Percentiles rank a stretch among this genome's conserved stretches.
Conservation (phyloP, 163 green algal genomes). For the Volvox carteri region DNA sequence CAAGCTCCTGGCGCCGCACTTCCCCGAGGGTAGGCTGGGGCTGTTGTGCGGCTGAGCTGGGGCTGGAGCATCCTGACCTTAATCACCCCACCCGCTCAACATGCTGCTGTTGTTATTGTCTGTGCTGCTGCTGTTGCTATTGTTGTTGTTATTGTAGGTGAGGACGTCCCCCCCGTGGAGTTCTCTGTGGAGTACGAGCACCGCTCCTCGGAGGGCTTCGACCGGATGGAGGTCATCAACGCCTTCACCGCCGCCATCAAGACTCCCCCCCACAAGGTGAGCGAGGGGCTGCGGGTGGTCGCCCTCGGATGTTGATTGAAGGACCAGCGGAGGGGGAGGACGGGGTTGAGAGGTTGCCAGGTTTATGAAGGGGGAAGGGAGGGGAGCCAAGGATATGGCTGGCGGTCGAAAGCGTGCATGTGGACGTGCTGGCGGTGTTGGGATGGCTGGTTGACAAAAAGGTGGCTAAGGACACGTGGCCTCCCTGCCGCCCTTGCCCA, state of each 20-base stretch:
- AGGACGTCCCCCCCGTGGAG: slow-evolving; percentile 60
- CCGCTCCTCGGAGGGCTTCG: slow-evolving; percentile 75
- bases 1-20: slow-evolving; percentile 71
- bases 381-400: background rate
- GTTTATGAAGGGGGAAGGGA: background rate
- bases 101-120: too few relatives aligned
- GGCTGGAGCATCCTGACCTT: too few relatives aligned
- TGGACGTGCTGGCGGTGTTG: too few relatives aligned
- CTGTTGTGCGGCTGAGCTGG: too few relatives aligned
- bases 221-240: slow-evolving; percentile 87
- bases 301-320: background rate
- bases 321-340: background rate
- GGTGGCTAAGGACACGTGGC: too few relatives aligned
- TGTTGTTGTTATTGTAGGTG: too few relatives aligned
- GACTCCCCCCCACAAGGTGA: slow-evolving; percentile 66
- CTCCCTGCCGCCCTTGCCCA: slow-evolving; percentile 30
- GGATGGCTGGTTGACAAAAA: too few relatives aligned
- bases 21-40: slow-evolving; percentile 72
- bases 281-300: background rate
- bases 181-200: slow-evolving; percentile 89
- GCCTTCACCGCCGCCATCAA: slow-evolving; percentile 52
- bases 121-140: too few relatives aligned
- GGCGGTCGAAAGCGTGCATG: too few relatives aligned
- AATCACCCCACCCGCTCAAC: too few relatives aligned
- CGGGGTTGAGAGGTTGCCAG: too few relatives aligned